These are phyloP conservation scores for Suhomyces tanzawaensis DNA, from an alignment of 805 yeast genomes.

Conservation along the genomic window DNA sequence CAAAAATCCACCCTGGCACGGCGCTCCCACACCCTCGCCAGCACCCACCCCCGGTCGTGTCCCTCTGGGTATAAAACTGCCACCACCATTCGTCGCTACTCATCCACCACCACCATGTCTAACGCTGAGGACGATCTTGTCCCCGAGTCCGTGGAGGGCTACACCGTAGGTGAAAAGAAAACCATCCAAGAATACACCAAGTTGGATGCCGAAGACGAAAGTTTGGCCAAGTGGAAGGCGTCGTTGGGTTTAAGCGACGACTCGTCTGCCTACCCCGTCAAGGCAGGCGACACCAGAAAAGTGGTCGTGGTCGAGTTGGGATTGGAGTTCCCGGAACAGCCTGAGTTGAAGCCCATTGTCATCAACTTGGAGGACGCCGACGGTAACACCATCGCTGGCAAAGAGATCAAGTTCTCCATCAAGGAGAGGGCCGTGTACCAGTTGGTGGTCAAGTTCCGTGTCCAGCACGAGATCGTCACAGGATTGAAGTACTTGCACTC, in stretches of 20 bases:
- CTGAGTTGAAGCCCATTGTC: slow-evolving; percentile 56
- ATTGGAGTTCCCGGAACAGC: slow-evolving; percentile 60
- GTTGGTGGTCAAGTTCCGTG: slow-evolving; percentile 70
- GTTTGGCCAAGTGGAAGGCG: slow-evolving; percentile 87
- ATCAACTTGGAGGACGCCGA: slow-evolving; percentile 62
- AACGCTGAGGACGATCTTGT: slow-evolving; percentile 51
- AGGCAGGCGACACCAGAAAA: slow-evolving; percentile 67
- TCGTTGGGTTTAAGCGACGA: slow-evolving; percentile 73
- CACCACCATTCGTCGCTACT: too few species aligned
- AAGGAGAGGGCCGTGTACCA: slow-evolving; percentile 77
- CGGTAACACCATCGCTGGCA: slow-evolving; percentile 53
- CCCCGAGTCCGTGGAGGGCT: slow-evolving; percentile 63
- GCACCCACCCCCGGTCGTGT: background rate
- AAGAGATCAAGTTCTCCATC: slow-evolving; percentile 67
- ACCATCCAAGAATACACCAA: slow-evolving; percentile 79
- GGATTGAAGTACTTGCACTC: slow-evolving; percentile 84
- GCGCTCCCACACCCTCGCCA: background rate
- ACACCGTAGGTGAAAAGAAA: slow-evolving; percentile 66
- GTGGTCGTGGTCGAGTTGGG: slow-evolving; percentile 81
- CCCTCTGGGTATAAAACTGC: background rate
- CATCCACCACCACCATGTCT: slow-evolving; percentile 22
- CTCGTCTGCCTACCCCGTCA: slow-evolving; percentile 54
- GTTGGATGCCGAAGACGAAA: slow-evolving; percentile 87
- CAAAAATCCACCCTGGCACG: too few species aligned
- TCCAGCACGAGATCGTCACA: slow-evolving; percentile 88